Conservation (phyloP, 2,329 filamentous ascomycete species). For the Fusarium sterilihyphosum region DNA sequence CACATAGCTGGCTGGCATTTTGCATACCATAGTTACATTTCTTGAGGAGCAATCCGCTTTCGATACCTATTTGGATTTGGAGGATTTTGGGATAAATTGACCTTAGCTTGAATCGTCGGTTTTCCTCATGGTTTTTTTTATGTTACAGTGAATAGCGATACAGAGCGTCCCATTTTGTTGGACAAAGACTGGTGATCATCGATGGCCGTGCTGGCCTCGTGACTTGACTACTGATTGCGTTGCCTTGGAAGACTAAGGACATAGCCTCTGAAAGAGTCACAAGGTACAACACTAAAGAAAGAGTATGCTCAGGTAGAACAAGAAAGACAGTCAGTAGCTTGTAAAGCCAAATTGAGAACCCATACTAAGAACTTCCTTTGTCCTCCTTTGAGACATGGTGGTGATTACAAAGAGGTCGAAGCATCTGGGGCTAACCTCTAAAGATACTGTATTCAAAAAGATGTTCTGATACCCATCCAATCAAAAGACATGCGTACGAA, state of each 20-base stretch:
- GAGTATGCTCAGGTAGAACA: background rate
- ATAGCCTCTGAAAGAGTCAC: background rate
- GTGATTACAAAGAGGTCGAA: background rate
- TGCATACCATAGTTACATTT: slow-evolving; percentile 27
- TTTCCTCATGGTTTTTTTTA: background rate
- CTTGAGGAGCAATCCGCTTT: slow-evolving; percentile 37
- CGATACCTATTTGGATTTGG: slow-evolving; percentile 39
- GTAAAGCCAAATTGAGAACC: background rate
- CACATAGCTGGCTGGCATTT: slow-evolving; percentile 8
- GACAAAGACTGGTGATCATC: background rate
- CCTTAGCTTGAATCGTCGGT: background rate
- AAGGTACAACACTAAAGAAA: background rate
- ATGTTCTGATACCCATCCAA: background rate
- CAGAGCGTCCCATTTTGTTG: background rate
- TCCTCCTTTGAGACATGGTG: background rate
- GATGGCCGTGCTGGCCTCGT: background rate
- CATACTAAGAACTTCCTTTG: background rate
- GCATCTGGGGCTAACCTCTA: background rate
- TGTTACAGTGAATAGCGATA: background rate
- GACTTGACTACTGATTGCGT: background rate
- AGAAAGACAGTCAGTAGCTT: background rate
- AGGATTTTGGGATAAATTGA: slow-evolving; percentile 8
- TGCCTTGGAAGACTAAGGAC: background rate
- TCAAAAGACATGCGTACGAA: background rate
- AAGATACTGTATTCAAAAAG: background rate